Evolutionary conservation across 345 rosid genomes (phyloP).

Genomic region (Noccaea bulbosa): DNA sequence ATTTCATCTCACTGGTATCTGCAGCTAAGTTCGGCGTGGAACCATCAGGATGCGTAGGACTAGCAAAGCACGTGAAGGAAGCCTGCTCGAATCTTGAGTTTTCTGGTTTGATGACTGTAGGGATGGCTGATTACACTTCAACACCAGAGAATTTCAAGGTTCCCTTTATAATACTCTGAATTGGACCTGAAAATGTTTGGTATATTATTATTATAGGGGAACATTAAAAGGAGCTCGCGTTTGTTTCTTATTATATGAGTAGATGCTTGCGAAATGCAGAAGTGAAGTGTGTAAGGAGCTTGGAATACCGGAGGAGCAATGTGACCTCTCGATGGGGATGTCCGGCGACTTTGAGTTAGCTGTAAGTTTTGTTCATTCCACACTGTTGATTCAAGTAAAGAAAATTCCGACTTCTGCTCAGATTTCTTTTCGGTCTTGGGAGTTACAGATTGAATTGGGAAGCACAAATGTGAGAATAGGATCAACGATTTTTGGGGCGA

Average conservation of each 20-base stretch:
- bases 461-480: conserved; percentile 94
- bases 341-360: conserved; percentile 92
- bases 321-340: conserved; percentile 99
- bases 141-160: conserved; percentile 98
- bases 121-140: conserved; percentile 89
- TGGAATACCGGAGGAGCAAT: conserved; percentile 78
- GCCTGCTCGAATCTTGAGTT: conserved; percentile 81
- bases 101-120: conserved; percentile 92
- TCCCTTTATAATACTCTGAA: neutral
- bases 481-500: conserved; percentile 85
- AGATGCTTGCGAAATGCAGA: conserved; percentile 88
- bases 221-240: conserved; percentile 11
- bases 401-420: neutral
- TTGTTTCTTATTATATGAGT: conserved; percentile 31
- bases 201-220: neutral
- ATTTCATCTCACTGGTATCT: conserved; percentile 19
- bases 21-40: conserved; percentile 93
- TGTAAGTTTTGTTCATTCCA: conserved; percentile 52
- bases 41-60: conserved; percentile 80
- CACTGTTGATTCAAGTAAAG: neutral
- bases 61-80: conserved; percentile 68
- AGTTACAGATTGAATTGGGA: conserved; percentile 84
- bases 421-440: neutral
- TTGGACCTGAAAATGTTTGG: neutral
- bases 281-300: conserved; percentile 84